These are phyloP conservation scores for Fusarium sp. DNA, from an alignment of 2,329 filamentous ascomycete genomes.

Conservation along the genomic window DNA sequence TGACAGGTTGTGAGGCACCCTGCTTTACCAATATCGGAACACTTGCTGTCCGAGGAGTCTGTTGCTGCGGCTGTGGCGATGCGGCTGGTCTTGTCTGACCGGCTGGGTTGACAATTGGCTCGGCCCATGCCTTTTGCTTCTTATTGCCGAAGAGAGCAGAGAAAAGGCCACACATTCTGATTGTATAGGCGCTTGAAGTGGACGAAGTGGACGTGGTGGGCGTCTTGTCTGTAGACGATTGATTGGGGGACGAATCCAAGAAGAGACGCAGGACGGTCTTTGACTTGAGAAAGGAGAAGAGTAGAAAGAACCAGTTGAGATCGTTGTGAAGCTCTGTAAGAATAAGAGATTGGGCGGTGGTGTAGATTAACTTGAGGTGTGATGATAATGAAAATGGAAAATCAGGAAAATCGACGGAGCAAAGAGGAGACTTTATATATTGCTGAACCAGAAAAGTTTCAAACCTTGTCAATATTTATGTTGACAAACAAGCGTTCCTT, in stretches of 20 bases:
- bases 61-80: background rate
- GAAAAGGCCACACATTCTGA: background rate
- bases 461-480: background rate
- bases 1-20: background rate
- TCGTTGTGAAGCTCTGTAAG: background rate
- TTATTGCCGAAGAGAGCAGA: background rate
- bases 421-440: background rate
- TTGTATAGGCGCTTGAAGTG: background rate
- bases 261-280: background rate
- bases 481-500: background rate
- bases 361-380: background rate
- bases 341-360: background rate
- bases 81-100: background rate
- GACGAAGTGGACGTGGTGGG: too few relatives aligned
- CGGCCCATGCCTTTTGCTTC: background rate
- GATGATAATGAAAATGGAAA: background rate
- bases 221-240: background rate
- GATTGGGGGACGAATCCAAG: background rate
- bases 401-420: background rate
- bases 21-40: background rate
- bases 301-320: background rate
- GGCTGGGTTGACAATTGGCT: background rate
- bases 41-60: background rate
- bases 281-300: background rate
- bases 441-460: accelerated